Evolutionary conservation across 2,329 filamentous ascomycete genomes (phyloP).

Genomic region (Cladosporium sp.): DNA sequence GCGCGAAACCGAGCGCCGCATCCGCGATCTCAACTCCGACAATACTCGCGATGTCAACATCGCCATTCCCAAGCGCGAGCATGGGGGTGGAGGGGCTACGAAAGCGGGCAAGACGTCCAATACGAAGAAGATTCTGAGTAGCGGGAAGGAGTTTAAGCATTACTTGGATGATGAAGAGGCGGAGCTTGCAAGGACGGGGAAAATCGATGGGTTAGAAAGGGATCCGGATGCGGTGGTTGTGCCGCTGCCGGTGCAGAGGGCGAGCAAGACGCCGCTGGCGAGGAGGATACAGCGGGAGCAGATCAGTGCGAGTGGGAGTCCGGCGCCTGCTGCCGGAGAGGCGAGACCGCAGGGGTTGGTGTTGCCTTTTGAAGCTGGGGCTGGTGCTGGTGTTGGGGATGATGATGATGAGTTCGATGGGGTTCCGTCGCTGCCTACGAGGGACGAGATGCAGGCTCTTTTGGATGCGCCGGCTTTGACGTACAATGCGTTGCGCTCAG

Average conservation of each 20-base stretch:
- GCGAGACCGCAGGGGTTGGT: conserved; percentile 11
- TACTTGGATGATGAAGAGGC: conserved; percentile 79
- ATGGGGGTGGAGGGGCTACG: conserved; percentile 44
- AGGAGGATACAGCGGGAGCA: conserved; percentile 34
- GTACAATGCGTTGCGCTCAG: conserved; percentile 62
- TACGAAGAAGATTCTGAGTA: conserved; percentile 74
- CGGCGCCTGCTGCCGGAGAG: conserved; percentile 24
- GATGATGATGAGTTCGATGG: conserved; percentile 45
- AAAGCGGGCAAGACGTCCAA: conserved; percentile 63
- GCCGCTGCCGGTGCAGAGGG: conserved; percentile 25
- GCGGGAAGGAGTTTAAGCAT: conserved; percentile 80
- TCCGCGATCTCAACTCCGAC: conserved; percentile 81
- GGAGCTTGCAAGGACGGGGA: conserved; percentile 42
- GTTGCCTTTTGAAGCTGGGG: conserved; percentile 20
- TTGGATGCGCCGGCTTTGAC: conserved; percentile 65
- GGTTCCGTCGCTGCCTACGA: conserved; percentile 29
- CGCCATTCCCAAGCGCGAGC: conserved; percentile 58
- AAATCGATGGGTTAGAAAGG: conserved; percentile 30
- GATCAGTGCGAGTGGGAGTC: conserved; percentile 30
- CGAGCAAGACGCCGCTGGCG: conserved; percentile 39
- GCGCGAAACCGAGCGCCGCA: conserved; percentile 75
- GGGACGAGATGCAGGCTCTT: conserved; percentile 61
- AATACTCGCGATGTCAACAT: conserved; percentile 59
- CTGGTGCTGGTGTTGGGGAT: conserved; percentile 26
- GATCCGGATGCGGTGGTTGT: conserved; percentile 24